These are phyloP conservation scores for Diaporthe citrichinensis DNA, from an alignment of 2,329 filamentous ascomycete genomes.

Conservation along the genomic window DNA sequence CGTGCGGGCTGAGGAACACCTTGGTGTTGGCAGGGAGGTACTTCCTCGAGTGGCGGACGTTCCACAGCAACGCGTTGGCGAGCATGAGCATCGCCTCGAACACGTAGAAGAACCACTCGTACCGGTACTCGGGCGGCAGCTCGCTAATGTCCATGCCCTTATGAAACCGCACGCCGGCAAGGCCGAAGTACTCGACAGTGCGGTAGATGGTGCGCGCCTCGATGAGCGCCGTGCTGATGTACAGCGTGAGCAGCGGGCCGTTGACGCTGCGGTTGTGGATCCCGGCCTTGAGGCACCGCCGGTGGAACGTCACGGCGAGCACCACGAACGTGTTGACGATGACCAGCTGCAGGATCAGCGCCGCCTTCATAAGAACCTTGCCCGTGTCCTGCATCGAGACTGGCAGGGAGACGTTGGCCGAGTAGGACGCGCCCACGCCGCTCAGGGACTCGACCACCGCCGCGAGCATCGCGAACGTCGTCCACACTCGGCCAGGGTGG, in stretches of 20 bases:
- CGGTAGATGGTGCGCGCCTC: slow-evolving; percentile 64
- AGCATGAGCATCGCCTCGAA: slow-evolving; percentile 60
- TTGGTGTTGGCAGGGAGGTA: slow-evolving; percentile 54
- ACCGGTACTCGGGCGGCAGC: slow-evolving; percentile 54
- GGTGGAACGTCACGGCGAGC: slow-evolving; percentile 62
- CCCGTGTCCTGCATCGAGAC: slow-evolving; percentile 51
- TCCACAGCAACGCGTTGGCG: slow-evolving; percentile 55
- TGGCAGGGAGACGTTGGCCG: slow-evolving; percentile 54
- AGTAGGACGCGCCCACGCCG: slow-evolving; percentile 57
- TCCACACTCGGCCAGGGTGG: slow-evolving; percentile 60
- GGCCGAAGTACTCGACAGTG: slow-evolving; percentile 61
- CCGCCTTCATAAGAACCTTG: slow-evolving; percentile 55
- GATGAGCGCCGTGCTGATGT: slow-evolving; percentile 60
- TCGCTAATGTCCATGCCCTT: slow-evolving; percentile 46
- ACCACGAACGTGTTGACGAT: slow-evolving; percentile 61
- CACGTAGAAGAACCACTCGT: slow-evolving; percentile 62
- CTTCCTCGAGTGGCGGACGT: slow-evolving; percentile 55
- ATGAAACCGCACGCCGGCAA: slow-evolving; percentile 51
- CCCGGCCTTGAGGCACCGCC: slow-evolving; percentile 47
- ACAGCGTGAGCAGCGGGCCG: slow-evolving; percentile 55
- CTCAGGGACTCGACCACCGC: slow-evolving; percentile 63
- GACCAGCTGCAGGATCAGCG: slow-evolving; percentile 61
- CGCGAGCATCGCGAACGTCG: slow-evolving; percentile 62
- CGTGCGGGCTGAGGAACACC: slow-evolving; percentile 56
- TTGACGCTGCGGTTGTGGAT: slow-evolving; percentile 42